Evolutionary conservation across 495 filamentous ascomycete species (phyloP), one percentile per base, ranked within the genome.

Genomic region (Aspergillus baeticus): DNA sequence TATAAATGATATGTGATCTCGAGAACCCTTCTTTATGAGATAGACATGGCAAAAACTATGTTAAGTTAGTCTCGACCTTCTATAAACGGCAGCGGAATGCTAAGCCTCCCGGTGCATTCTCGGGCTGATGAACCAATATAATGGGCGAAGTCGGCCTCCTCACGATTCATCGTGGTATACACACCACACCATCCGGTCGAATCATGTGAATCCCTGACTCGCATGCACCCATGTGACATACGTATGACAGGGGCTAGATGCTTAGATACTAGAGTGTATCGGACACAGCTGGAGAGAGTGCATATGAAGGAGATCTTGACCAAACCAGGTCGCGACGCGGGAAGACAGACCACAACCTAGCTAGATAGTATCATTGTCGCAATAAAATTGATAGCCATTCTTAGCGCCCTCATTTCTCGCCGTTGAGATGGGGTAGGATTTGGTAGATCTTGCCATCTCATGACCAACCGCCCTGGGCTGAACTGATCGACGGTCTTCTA

Each of bases 171-270:
- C 15, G 7, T n/a, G 22, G 47, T 15, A 35, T 51, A 17, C 21
- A 23, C 29, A 42, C 49, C 48, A 51, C 36, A 52, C 49, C 49
- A 7, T 15, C 21, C 35, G 22, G 34, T 39, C 6, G n/a, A 29
- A 37, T 52, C 49, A 52, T 52, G 49, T 52, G 49, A 42, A 29
- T 41, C 36, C 22, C 37, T 52, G 49, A 21, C 48, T 52, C 36
- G 49, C 35, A 39, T 31, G 10, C 7, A 31, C 20, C 36, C 49
- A 39, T 52, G 49, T 52, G 49, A 52, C 49, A 31, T 33, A n/a
- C 49, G 23, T 41, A 36, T 52, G 49, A 41, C 49, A 50, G 23
- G 47, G 47, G 33, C 23, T 50, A n/a, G 34, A 22, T 49, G 46
- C 15, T 36, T 21, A 17, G 46, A 13, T 50, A 20, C 47, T 38